Conservation (phyloP, 2,329 filamentous ascomycete species). For the Aspergillus amoenus region DNA sequence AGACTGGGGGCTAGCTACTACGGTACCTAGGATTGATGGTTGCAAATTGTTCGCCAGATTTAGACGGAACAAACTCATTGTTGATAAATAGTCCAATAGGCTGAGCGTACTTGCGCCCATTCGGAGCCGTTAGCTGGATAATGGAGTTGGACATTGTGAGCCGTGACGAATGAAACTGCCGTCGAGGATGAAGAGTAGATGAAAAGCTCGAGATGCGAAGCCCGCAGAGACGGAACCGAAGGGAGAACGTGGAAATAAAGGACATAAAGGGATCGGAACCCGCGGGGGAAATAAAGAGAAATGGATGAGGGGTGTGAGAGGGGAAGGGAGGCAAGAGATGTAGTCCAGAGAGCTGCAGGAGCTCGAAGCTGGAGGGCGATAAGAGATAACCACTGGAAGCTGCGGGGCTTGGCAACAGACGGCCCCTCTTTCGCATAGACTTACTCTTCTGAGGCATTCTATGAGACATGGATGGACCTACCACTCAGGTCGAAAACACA, state of each 20-base stretch:
- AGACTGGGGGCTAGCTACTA: not conserved
- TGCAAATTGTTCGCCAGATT: slow-evolving; percentile 62
- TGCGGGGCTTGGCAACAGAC: slow-evolving; percentile 4
- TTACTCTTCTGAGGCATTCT: slow-evolving; percentile 29
- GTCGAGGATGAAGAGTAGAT: slow-evolving; percentile 8
- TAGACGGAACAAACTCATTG: slow-evolving; percentile 73
- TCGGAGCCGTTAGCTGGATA: slow-evolving; percentile 68
- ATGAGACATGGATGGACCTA: not conserved
- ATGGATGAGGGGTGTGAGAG: not conserved
- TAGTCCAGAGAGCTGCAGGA: not conserved
- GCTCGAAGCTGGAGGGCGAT: not conserved
- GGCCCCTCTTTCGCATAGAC: slow-evolving; percentile 30
- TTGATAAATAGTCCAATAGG: slow-evolving; percentile 80
- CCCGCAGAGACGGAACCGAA: slow-evolving; percentile 8
- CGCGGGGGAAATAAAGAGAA: slow-evolving; percentile 9
- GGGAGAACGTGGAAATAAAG: slow-evolving; percentile 6
- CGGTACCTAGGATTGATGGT: slow-evolving; percentile 65
- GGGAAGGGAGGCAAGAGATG: not conserved
- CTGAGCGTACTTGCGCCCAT: slow-evolving; percentile 70
- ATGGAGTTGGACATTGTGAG: slow-evolving; percentile 39
- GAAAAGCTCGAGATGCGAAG: slow-evolving; percentile 11
- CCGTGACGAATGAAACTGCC: slow-evolving; percentile 25
- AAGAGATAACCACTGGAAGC: slow-evolving; percentile 1
- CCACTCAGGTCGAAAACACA: not conserved
- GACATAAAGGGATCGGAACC: slow-evolving; percentile 4